phyloP scores from a whole-genome alignment of 2,329 filamentous ascomycete genomes.

The Blastomyces silverae region DNA sequence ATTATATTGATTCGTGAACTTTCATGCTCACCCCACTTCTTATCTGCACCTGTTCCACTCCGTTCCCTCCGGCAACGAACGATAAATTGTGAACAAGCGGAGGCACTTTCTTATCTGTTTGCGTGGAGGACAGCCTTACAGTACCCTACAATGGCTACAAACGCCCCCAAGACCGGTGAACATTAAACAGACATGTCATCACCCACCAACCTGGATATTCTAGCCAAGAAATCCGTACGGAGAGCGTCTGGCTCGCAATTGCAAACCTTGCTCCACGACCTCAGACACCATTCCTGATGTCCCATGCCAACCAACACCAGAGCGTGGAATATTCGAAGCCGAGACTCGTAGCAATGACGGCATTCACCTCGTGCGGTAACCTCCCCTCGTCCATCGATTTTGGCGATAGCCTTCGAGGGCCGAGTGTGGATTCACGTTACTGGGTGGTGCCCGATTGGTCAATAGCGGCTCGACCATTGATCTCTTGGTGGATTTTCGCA shows the following conservation, averaged over 20 bases:
- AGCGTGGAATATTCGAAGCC: slow-evolving; percentile 31
- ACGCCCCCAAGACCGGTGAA: background rate
- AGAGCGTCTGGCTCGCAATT: background rate
- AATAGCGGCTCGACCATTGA: slow-evolving; percentile 6
- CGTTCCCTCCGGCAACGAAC: background rate
- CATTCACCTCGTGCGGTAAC: slow-evolving; percentile 12
- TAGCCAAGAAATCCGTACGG: background rate
- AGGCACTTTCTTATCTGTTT: slow-evolving; percentile 1
- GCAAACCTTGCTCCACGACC: background rate
- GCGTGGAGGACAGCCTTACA: background rate
- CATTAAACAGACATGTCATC: background rate
- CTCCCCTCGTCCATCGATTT: background rate
- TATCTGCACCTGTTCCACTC: background rate
- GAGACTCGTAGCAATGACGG: slow-evolving; percentile 43
- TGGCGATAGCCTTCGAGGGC: background rate
- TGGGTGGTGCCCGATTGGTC: slow-evolving; percentile 11
- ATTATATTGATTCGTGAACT: slow-evolving; percentile 42
- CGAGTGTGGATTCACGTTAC: background rate
- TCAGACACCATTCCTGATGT: background rate
- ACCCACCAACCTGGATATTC: background rate
- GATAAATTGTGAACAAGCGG: background rate
- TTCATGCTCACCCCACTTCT: slow-evolving; percentile 2
- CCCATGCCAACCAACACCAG: slow-evolving; percentile 23
- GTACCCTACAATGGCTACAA: background rate
- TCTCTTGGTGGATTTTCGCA: background rate